Conservation (phyloP, 257 asterid species). For the Fraxinus americana region DNA sequence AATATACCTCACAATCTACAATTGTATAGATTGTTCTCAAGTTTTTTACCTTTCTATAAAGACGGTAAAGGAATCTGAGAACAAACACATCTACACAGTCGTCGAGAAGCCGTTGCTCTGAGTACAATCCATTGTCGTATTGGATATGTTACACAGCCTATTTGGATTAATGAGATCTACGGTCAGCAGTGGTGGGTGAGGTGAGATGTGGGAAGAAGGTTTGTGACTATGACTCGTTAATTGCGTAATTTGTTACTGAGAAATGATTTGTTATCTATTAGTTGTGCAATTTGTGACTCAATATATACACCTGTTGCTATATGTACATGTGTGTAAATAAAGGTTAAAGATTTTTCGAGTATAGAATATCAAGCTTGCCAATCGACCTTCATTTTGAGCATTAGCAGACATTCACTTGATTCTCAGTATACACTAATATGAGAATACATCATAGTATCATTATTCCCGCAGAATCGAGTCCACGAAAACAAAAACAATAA, state of each 20-base stretch:
- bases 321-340: too few species aligned
- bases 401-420: too few species aligned
- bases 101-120: conserved; percentile 72
- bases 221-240: too few species aligned
- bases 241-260: too few species aligned
- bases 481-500: background rate
- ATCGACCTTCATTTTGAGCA: too few species aligned
- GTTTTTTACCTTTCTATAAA: conserved; percentile 69
- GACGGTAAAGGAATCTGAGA: conserved; percentile 58
- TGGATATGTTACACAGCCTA: conserved; percentile 67
- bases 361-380: too few species aligned
- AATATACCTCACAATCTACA: conserved; percentile 69
- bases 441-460: background rate
- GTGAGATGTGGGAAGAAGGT: too few species aligned
- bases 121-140: conserved; percentile 79
- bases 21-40: conserved; percentile 87
- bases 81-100: conserved; percentile 72
- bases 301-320: too few species aligned
- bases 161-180: conserved; percentile 85
- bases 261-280: too few species aligned
- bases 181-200: conserved; percentile 27
- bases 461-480: background rate
- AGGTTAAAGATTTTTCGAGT: too few species aligned
- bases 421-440: too few species aligned
- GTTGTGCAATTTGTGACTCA: too few species aligned